Evolutionary conservation across 2,329 filamentous ascomycete genomes (phyloP), one percentile per base, ranked within the genome.

Genomic region (Penicillium sp.): DNA sequence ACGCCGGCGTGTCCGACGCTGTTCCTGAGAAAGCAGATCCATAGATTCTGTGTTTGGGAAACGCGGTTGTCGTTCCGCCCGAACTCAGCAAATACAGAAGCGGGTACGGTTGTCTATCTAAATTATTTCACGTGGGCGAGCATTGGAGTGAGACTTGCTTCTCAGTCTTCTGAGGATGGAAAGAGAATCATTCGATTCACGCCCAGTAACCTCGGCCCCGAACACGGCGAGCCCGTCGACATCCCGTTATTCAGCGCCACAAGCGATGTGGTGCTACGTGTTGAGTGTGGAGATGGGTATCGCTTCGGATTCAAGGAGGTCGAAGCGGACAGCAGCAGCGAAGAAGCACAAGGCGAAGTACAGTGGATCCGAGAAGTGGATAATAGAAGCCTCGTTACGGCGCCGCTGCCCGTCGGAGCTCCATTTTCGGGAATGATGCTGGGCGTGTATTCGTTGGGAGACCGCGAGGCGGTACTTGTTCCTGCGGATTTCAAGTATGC

Each of bases 71-170:
- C 78, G 0, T 88, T 87, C 62, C 66, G 72, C 0, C 83, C 84
- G 0, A 73, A 70, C 0, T 75, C 75, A 3, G 48, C 69, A 4
- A 74, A 78, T 1, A 80, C 81, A 3, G 85, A 87, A 72, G 84
- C 85, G 0, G 85, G 85, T 0, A 74, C 82, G 0, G 82, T 83
- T 0, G 69, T 86, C 0, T 87, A 83, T 80, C 85, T 83, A 82
- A 85, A 81, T 50, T 81, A 84, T 47, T 78, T 78, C 63, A 81
- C 79, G 0, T 78, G 79, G 56, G 76, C 73, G 51, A 80, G 75
- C 38, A 74, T 84, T 2, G 82, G 81, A 0, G 72, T 83, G 15
- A 65, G 71, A 17, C 35, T 70, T 8, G 60, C 70, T 56, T 30
- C 46, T n/a, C 11, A 17, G 11, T 5, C 50, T 0, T 57, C 58